phyloP scores from a whole-genome alignment of 2,329 filamentous ascomycete species.

The Trichoderma breve region DNA sequence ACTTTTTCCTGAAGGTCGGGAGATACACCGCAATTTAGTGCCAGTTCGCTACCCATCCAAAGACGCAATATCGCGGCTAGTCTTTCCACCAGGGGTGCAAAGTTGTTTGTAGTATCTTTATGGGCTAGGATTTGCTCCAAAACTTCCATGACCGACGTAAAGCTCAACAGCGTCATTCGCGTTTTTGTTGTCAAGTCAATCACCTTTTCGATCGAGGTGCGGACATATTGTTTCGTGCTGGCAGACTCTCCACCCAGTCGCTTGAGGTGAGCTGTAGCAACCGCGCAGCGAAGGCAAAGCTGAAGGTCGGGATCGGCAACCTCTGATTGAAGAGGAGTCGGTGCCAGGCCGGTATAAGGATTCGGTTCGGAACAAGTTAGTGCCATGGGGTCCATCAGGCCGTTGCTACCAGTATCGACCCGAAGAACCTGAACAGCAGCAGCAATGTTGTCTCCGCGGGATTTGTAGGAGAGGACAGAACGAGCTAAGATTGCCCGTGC shows the following conservation, averaged over 20 bases:
- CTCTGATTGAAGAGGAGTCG: neutral
- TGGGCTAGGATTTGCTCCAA: slow-evolving; percentile 54
- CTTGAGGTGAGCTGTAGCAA: slow-evolving; percentile 54
- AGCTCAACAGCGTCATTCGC: slow-evolving; percentile 57
- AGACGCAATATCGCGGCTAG: slow-evolving; percentile 57
- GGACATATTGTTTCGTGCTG: neutral
- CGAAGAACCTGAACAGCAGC: slow-evolving; percentile 52
- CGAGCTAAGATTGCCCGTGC: slow-evolving; percentile 59
- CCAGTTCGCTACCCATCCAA: slow-evolving; percentile 57
- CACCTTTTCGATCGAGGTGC: slow-evolving; percentile 45
- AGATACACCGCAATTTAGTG: slow-evolving; percentile 51
- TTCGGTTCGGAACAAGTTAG: slow-evolving; percentile 45
- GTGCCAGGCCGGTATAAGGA: slow-evolving; percentile 51
- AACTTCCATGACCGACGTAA: slow-evolving; percentile 57
- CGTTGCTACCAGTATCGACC: slow-evolving; percentile 29
- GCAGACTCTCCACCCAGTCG: slow-evolving; percentile 33
- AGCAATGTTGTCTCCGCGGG: slow-evolving; percentile 56
- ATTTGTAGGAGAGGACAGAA: slow-evolving; percentile 54
- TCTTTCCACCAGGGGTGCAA: slow-evolving; percentile 51
- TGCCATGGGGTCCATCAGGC: slow-evolving; percentile 33
- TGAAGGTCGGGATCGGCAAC: slow-evolving; percentile 4
- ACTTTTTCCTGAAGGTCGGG: slow-evolving; percentile 51
- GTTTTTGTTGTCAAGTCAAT: slow-evolving; percentile 41
- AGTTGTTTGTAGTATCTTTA: slow-evolving; percentile 46
- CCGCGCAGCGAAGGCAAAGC: slow-evolving; percentile 17